Percentiles rank a stretch among this genome's conserved stretches.
These are phyloP conservation scores for Coelomomyces lativittatus DNA, from an alignment of 371 early-diverging fungal genomes.

Conservation along the genomic window DNA sequence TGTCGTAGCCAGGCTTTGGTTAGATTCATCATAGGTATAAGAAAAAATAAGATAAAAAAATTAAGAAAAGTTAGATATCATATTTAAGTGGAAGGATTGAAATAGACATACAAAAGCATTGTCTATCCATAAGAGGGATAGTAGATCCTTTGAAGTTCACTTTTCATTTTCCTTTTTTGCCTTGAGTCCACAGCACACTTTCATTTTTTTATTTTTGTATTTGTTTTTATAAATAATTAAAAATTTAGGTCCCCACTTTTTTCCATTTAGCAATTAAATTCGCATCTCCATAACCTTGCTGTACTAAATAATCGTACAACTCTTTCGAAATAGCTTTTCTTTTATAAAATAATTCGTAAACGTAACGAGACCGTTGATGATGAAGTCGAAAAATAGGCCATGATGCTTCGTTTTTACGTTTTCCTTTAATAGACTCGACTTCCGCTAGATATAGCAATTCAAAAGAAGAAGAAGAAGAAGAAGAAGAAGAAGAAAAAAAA, in stretches of 20 bases:
- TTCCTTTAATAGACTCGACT: slow-evolving; percentile 83
- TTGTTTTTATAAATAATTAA: too few relatives aligned
- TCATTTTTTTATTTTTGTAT: too few relatives aligned
- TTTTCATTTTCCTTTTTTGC: too few relatives aligned
- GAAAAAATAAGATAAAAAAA: not conserved
- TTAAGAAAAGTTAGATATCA: not conserved
- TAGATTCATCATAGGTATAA: too few relatives aligned
- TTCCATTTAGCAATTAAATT: slow-evolving; percentile 94
- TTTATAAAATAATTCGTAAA: slow-evolving; percentile 86
- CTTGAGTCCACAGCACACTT: not conserved
- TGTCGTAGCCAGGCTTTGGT: slow-evolving; percentile 91
- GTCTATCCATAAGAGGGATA: too few relatives aligned
- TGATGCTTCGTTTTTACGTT: slow-evolving; percentile 73
- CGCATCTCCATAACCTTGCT: slow-evolving; percentile 80
- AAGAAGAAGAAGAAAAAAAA: too few relatives aligned
- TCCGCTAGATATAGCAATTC: slow-evolving; percentile 47
- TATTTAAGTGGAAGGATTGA: too few relatives aligned
- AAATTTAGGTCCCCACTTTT: slow-evolving; percentile 41
- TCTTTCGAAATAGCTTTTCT: slow-evolving; percentile 78
- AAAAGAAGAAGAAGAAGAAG: slow-evolving; percentile 2
- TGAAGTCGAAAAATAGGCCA: slow-evolving; percentile 96
- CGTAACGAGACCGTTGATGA: slow-evolving; percentile 87
- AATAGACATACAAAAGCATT: too few relatives aligned
- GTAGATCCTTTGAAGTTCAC: too few relatives aligned
- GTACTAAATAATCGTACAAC: slow-evolving; percentile 76